Percentiles rank a stretch among this genome's conserved stretches.
These are phyloP conservation scores for Picea sitchensis DNA, from an alignment of 75 land plant genomes.

Conservation along the genomic window DNA sequence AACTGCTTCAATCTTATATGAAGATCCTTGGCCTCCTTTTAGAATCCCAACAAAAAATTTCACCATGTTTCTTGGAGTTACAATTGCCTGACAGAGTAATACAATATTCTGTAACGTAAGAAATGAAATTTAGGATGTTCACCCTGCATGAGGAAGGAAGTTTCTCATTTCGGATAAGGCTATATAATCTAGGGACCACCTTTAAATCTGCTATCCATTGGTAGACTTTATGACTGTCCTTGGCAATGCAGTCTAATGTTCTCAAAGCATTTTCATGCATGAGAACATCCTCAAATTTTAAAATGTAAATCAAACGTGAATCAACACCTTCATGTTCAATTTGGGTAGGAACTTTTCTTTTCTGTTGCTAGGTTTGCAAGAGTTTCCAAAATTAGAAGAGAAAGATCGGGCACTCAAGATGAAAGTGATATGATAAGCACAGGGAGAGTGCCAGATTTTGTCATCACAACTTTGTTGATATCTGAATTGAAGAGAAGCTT, in stretches of 20 bases:
- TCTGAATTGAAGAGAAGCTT: constrained; percentile 12
- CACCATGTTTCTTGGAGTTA: constrained; percentile 8
- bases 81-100: constrained; percentile 13
- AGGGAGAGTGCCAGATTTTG: constrained; percentile 20
- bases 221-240: constrained; percentile 19
- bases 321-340: constrained; percentile 24
- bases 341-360: constrained; percentile 9
- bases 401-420: neutral
- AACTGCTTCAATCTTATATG: constrained; percentile 18
- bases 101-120: constrained; percentile 18
- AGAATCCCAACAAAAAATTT: constrained; percentile 9
- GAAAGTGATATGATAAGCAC: constrained; percentile 11
- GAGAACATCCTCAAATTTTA: constrained; percentile 1
- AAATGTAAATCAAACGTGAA: constrained; percentile 8
- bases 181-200: constrained; percentile 6
- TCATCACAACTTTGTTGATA: constrained; percentile 8
- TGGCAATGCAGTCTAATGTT: constrained; percentile 16
- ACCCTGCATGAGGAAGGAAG: constrained; percentile 13
- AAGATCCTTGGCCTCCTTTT: neutral
- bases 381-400: constrained; percentile 1
- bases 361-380: constrained; percentile 24
- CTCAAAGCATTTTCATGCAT: constrained; percentile 19
- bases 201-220: constrained; percentile 6
- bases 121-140: constrained; percentile 12
- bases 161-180: neutral